Base-by-base conservation (phyloP, 2,329 filamentous ascomycete species). In the Colletotrichum sp. region DNA sequence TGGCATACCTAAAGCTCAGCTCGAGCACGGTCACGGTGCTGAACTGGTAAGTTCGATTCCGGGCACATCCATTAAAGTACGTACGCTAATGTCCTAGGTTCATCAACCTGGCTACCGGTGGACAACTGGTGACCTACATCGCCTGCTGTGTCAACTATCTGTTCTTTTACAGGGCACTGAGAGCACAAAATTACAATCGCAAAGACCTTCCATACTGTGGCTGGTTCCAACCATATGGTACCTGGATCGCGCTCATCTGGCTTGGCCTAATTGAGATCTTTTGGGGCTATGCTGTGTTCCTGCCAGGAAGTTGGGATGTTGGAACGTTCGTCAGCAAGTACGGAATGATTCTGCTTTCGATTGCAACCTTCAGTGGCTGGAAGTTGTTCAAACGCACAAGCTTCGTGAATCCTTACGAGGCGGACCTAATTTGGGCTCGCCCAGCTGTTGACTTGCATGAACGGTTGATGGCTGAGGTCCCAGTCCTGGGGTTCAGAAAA, bases 1-100 rank as follows among this genome's bases (percentile, higher is more conserved):
- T 91, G 48, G 88, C 88, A 30, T 89, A 92, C 82, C 85, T 92
- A 48, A 86, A 89, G 67, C 84, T 88, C 13, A 18, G 57, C 26
- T 28, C 57, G 6, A 30, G 24, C 16, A 60, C 26, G 16, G 57
- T 60, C 8, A 60, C 57, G 28, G 57, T 60, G 16, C 28, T 60
- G 8, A 60, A 60, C 57, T 32, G 57, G 57, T 60, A n/a, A 18
- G 57, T 12, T 18, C 26, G 3, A 12, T n/a, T 30, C 24, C 8
- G 16, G 15, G 5, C 3, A 60, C 57, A 9, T 30, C 8, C 57
- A 16, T 30, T n/a, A 2, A 30, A 18, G 28, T 28, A 18, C 15
- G 9, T 18, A 18, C 28, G 10, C 28, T n/a, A 26, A 60, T 30
- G 15, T 30, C 5, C 26, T 60, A 60, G 57, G 57, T 60, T 60